phyloP scores from a whole-genome alignment of 2,329 filamentous ascomycete species.

The Diplodia seriata region DNA sequence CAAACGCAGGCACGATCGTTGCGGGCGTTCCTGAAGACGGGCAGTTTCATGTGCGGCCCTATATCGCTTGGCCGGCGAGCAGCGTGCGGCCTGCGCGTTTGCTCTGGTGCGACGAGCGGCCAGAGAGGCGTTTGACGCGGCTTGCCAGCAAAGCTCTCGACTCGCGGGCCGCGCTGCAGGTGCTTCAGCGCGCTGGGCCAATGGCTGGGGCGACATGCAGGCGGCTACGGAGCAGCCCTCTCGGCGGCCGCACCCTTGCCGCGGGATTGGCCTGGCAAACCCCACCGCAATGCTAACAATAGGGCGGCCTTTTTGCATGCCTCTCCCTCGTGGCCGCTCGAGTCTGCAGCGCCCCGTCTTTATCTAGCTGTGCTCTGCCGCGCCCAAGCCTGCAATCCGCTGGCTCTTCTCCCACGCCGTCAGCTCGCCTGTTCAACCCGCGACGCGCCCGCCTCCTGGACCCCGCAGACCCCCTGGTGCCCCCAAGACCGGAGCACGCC shows the following conservation, averaged over 20 bases:
- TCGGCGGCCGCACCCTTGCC: slow-evolving; percentile 28
- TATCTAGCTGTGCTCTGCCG: slow-evolving; percentile 28
- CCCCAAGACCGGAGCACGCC: background rate
- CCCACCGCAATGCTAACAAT: slow-evolving; percentile 32
- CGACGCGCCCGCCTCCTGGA: slow-evolving; percentile 31
- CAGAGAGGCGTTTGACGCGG: slow-evolving; percentile 19
- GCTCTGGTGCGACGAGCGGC: slow-evolving; percentile 14
- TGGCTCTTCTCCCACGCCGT: background rate
- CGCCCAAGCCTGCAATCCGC: background rate
- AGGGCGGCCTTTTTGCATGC: slow-evolving; percentile 25
- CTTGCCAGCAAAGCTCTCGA: slow-evolving; percentile 12
- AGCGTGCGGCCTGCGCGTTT: slow-evolving; percentile 11
- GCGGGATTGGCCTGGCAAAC: slow-evolving; percentile 27
- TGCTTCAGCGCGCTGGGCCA: slow-evolving; percentile 22
- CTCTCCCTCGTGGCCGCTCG: slow-evolving; percentile 23
- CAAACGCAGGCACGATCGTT: slow-evolving; percentile 28
- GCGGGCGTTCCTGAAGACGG: slow-evolving; percentile 23
- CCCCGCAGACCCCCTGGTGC: slow-evolving; percentile 26
- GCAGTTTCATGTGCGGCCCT: slow-evolving; percentile 29
- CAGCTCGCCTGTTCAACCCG: slow-evolving; percentile 15
- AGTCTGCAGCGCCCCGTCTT: slow-evolving; percentile 21
- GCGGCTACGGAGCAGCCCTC: slow-evolving; percentile 28
- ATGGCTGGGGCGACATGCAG: slow-evolving; percentile 10
- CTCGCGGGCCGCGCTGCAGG: slow-evolving; percentile 21
- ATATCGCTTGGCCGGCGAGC: slow-evolving; percentile 18